These are phyloP conservation scores for Diaporthe sp. DNA, from an alignment of 2,329 filamentous ascomycete genomes.

Conservation along the genomic window DNA sequence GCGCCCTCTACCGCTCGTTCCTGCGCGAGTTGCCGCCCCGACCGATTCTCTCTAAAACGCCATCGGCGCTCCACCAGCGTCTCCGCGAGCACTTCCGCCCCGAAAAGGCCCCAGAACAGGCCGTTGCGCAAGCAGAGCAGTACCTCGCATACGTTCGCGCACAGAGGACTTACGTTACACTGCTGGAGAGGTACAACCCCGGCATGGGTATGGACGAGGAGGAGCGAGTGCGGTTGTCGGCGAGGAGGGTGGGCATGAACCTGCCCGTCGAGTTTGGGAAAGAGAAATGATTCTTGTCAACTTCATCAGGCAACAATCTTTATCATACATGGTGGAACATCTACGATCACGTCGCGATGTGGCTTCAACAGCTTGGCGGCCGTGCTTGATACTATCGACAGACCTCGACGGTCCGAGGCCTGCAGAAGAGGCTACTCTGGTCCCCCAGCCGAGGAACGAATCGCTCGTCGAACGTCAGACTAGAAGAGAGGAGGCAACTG, in stretches of 20 bases:
- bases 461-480: too few relatives aligned
- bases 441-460: background rate
- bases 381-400: too few relatives aligned
- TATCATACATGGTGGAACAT: too few relatives aligned
- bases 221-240: slow-evolving; percentile 86
- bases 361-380: too few relatives aligned
- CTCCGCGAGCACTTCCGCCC: slow-evolving; percentile 74
- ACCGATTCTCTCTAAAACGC: slow-evolving; percentile 65
- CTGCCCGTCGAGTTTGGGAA: slow-evolving; percentile 75
- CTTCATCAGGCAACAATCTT: background rate
- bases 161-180: slow-evolving; percentile 85
- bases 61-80: slow-evolving; percentile 78
- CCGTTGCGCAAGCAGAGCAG: slow-evolving; percentile 74
- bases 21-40: slow-evolving; percentile 90
- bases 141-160: slow-evolving; percentile 84
- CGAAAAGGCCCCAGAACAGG: slow-evolving; percentile 45
- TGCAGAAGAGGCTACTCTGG: background rate
- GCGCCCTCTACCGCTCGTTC: slow-evolving; percentile 87
- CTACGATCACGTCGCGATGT: too few relatives aligned
- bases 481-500: background rate
- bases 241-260: slow-evolving; percentile 90
- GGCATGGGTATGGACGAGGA: slow-evolving; percentile 89
- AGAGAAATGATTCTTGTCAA: slow-evolving; percentile 33
- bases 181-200: slow-evolving; percentile 94
- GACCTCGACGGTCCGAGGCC: background rate